A percentile compares a stretch with the other conserved stretches of the same genome.
These are phyloP conservation scores for Ampelomyces quisqualis DNA, from an alignment of 2,329 filamentous ascomycete genomes.

Conservation along the genomic window DNA sequence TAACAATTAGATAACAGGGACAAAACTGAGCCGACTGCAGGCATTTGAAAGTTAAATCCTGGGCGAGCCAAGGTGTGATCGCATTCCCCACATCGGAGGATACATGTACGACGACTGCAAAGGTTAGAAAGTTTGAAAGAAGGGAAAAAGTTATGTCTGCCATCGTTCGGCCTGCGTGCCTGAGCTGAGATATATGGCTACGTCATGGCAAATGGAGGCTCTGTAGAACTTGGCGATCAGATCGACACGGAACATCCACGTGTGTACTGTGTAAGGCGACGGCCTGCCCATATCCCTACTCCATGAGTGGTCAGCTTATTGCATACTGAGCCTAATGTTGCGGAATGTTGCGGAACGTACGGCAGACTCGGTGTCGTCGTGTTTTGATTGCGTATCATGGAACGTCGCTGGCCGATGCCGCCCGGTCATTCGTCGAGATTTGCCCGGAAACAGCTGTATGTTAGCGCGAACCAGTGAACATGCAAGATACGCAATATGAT, in stretches of 20 bases:
- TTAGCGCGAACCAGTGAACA: too few relatives aligned
- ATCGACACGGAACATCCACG: background rate
- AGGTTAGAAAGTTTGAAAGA: background rate
- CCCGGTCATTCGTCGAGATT: too few relatives aligned
- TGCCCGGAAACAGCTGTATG: too few relatives aligned
- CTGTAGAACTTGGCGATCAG: background rate
- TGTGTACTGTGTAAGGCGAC: background rate
- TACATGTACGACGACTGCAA: too few relatives aligned
- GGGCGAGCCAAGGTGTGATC: too few relatives aligned
- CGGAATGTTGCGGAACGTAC: background rate
- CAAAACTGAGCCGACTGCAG: too few relatives aligned
- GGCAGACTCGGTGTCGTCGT: background rate
- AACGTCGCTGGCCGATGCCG: too few relatives aligned
- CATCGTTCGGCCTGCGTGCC: background rate
- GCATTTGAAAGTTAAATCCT: too few relatives aligned
- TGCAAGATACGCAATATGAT: background rate
- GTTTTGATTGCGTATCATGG: background rate
- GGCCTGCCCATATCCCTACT: background rate
- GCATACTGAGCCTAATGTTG: background rate
- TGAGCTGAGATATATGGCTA: background rate
- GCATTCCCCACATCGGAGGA: too few relatives aligned
- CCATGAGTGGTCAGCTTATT: background rate
- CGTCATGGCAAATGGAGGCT: slow-evolving; percentile 1
- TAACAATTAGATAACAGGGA: too few relatives aligned
- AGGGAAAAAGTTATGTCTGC: background rate